Percentiles rank a stretch among this genome's conserved stretches.
Evolutionary conservation across 2,329 filamentous ascomycete genomes (phyloP).

Genomic region (Calonectria hawksworthii): DNA sequence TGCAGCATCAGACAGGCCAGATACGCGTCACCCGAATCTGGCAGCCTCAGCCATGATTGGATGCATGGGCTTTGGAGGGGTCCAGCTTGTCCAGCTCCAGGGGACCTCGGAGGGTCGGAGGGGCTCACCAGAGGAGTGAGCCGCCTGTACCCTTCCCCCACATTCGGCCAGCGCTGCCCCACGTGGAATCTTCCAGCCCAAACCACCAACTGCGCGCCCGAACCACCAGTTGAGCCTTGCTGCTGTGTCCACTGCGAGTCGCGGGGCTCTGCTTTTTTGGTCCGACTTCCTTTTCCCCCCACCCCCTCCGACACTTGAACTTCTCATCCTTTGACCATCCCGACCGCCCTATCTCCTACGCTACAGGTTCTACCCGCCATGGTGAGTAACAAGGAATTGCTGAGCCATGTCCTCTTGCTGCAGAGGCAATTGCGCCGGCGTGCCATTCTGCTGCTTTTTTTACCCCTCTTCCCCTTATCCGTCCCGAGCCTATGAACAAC

Average conservation of each 20-base stretch:
- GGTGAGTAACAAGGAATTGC: conserved; percentile 9
- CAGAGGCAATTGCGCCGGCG: not conserved
- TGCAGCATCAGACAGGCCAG: not conserved
- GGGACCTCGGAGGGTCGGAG: not conserved
- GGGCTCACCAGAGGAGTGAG: not conserved
- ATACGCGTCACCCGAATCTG: not conserved
- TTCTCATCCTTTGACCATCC: conserved; percentile 10
- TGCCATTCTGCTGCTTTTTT: not conserved
- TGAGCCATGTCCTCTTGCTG: too few species aligned
- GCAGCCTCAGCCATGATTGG: not conserved
- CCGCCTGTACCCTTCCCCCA: conserved; percentile 29
- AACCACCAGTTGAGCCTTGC: conserved; percentile 23
- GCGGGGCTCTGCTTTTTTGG: conserved; percentile 22
- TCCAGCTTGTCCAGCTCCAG: not conserved
- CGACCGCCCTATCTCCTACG: not conserved
- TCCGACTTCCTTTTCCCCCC: conserved; percentile 15
- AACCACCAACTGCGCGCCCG: conserved; percentile 24
- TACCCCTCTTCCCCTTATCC: not conserved
- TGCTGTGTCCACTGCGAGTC: conserved; percentile 6
- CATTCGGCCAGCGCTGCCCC: conserved; percentile 37
- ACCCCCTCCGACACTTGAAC: not conserved
- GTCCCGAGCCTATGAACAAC: not conserved
- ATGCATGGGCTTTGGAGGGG: not conserved
- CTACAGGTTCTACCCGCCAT: conserved; percentile 20
- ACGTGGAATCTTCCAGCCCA: conserved; percentile 47